Conservation (phyloP, 805 yeast species). For the Myxozyma geophila region DNA sequence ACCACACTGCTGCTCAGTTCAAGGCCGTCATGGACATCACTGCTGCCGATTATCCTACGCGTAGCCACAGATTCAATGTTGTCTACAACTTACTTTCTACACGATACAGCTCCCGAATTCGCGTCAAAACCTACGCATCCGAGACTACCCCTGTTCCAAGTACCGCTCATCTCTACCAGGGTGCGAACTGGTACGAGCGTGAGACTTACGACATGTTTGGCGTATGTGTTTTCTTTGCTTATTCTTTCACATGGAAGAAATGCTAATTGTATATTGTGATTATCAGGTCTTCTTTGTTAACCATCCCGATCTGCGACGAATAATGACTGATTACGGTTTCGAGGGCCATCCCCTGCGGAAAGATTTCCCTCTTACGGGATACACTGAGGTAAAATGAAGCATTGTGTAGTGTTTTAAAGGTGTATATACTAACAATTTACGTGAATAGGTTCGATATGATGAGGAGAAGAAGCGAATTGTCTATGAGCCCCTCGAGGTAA, state of each 20-base stretch:
- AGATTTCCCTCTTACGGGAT: slow-evolving; percentile 92
- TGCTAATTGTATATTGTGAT: too few species aligned
- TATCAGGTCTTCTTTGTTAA: slow-evolving; percentile 69
- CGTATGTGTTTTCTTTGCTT: slow-evolving; percentile 37
- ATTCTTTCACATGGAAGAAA: too few species aligned
- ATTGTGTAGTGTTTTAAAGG: neutral
- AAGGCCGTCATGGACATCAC: slow-evolving; percentile 80
- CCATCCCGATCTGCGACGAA: slow-evolving; percentile 87
- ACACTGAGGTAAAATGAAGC: slow-evolving; percentile 57
- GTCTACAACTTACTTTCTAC: slow-evolving; percentile 81
- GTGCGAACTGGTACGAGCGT: slow-evolving; percentile 90
- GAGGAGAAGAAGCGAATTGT: slow-evolving; percentile 88
- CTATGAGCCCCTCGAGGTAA: slow-evolving; percentile 79
- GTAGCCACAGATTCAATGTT: slow-evolving; percentile 83
- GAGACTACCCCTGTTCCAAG: slow-evolving; percentile 84
- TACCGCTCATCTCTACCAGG: slow-evolving; percentile 69
- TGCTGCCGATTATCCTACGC: slow-evolving; percentile 83
- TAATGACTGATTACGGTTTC: slow-evolving; percentile 89
- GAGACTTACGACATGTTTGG: slow-evolving; percentile 89
- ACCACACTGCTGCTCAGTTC: slow-evolving; percentile 82
- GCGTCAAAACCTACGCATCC: slow-evolving; percentile 86
- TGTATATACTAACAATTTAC: neutral
- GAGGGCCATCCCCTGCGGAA: slow-evolving; percentile 91
- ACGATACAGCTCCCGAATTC: slow-evolving; percentile 82
- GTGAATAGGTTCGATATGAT: slow-evolving; percentile 68